Conservation (phyloP, 2,329 filamentous ascomycete genomes). For the Aaosphaeria pasadenensis region DNA sequence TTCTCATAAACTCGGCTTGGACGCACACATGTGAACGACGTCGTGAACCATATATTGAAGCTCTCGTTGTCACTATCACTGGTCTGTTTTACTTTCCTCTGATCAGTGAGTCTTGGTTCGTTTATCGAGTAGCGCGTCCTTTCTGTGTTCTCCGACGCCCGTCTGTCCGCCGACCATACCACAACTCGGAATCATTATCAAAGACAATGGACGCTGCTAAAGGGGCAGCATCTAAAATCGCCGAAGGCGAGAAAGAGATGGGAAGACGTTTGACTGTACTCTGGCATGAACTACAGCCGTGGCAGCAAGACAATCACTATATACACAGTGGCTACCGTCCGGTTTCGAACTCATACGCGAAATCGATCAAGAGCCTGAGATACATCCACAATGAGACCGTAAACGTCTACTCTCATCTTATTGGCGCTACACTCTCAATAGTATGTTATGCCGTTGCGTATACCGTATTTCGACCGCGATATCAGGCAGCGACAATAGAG, state of each 20-base stretch:
- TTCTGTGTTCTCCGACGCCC: too few species aligned
- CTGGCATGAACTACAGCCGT: conserved; percentile 43
- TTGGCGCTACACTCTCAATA: conserved; percentile 28
- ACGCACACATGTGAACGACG: too few species aligned
- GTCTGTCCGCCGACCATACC: too few species aligned
- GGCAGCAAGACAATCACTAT: conserved; percentile 64
- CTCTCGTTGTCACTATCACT: too few species aligned
- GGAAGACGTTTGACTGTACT: conserved; percentile 48
- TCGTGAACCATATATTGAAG: too few species aligned
- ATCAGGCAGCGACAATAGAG: conserved; percentile 31
- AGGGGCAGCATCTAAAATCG: conserved; percentile 11
- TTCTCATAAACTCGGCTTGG: too few species aligned
- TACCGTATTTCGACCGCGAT: conserved; percentile 22
- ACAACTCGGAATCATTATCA: too few species aligned
- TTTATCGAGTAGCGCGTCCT: too few species aligned
- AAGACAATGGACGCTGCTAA: conserved; percentile 20
- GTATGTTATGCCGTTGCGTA: conserved; percentile 19
- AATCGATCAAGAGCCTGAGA: conserved; percentile 56
- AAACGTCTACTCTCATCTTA: conserved; percentile 71
- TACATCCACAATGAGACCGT: conserved; percentile 69
- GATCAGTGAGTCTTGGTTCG: too few species aligned
- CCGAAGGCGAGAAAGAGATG: conserved; percentile 28
- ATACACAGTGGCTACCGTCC: conserved; percentile 66
- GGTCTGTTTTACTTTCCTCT: too few species aligned
- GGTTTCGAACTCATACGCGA: conserved; percentile 58